A percentile compares a stretch with the other conserved stretches of the same genome.
These are phyloP conservation scores for Spathaspora gorwiae DNA, from an alignment of 805 yeast species.

Conservation along the genomic window DNA sequence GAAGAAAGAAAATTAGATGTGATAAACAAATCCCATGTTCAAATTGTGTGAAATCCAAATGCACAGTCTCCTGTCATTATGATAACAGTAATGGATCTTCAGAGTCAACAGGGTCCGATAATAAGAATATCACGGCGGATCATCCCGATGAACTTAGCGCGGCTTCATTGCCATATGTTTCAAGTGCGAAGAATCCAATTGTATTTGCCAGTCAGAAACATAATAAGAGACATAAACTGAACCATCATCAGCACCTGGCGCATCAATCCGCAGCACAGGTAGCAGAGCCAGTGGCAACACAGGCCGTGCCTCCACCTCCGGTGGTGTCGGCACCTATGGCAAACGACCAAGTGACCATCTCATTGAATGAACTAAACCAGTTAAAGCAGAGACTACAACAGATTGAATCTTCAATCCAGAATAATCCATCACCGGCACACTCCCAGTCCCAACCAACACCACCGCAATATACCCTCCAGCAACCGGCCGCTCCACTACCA, in stretches of 20 bases:
- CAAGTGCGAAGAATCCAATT: conserved; percentile 18
- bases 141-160: background rate
- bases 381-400: conserved; percentile 16
- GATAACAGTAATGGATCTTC: background rate
- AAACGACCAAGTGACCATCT: conserved; percentile 6
- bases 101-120: background rate
- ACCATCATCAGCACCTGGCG: background rate
- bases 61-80: conserved; percentile 8
- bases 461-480: background rate
- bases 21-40: conserved; percentile 33
- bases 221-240: background rate
- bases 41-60: conserved; percentile 24
- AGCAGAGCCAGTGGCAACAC: background rate
- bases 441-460: background rate
- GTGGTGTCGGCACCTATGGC: background rate
- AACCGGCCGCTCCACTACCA: background rate
- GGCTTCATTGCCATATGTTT: conserved; percentile 12
- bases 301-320: background rate
- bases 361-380: conserved; percentile 13
- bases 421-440: background rate
- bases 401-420: conserved; percentile 11
- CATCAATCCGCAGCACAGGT: background rate
- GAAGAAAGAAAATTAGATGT: conserved; percentile 29
- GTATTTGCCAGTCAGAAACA: conserved; percentile 1
- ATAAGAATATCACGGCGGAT: background rate